Evolutionary conservation across 2,329 filamentous ascomycete genomes (phyloP).

Genomic region (Falciphora oryzae): DNA sequence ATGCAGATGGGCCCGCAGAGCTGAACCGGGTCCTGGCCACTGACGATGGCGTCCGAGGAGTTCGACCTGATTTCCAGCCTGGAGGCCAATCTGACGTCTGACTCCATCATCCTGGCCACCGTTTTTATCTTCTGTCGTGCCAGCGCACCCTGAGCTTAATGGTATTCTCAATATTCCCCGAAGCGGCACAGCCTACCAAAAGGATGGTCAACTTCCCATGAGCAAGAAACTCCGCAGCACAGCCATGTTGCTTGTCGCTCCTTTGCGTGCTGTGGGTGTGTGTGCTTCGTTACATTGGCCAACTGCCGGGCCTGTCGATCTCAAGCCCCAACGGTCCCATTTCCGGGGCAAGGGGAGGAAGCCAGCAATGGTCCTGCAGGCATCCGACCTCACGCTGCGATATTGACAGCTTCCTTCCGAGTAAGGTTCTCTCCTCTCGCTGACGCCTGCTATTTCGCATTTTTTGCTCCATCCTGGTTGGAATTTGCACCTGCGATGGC

Average conservation of each 20-base stretch:
- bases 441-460: neutral
- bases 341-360: neutral
- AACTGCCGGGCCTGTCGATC: neutral
- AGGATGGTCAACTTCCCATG: neutral
- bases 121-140: neutral
- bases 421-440: neutral
- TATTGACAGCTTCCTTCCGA: neutral
- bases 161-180: neutral
- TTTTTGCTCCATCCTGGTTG: neutral
- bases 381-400: neutral
- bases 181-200: neutral
- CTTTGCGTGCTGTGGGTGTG: neutral
- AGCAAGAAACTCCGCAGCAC: neutral
- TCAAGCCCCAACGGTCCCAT: neutral
- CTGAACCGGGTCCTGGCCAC: neutral
- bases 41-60: neutral
- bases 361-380: neutral
- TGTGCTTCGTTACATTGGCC: neutral
- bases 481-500: neutral
- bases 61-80: neutral
- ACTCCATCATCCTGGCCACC: neutral
- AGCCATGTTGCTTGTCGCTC: neutral
- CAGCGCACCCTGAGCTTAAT: neutral
- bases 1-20: neutral
- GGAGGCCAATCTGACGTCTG: neutral